phyloP scores from a whole-genome alignment of 768 basidiomycete species.

The Trametes sanguinea region DNA sequence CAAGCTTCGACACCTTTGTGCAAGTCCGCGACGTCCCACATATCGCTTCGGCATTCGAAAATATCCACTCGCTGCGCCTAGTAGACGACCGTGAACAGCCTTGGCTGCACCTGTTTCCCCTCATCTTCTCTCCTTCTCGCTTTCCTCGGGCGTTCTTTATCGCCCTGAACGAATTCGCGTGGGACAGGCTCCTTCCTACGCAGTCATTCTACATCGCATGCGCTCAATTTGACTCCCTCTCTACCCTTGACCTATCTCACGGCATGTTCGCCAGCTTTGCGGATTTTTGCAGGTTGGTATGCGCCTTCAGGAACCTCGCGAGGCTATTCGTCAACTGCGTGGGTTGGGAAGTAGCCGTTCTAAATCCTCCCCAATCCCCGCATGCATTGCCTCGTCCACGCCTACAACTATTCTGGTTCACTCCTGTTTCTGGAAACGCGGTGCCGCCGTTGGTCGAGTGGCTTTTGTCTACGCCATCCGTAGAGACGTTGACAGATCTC shows the following conservation, averaged over 20 bases:
- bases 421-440: not conserved
- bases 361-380: not conserved
- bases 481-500: constrained; percentile 7
- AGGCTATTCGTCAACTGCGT: constrained; percentile 2
- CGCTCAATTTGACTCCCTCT: not conserved
- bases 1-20: constrained; percentile 9
- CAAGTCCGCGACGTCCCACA: not conserved
- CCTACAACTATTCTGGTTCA: constrained; percentile 12
- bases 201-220: not conserved
- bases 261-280: constrained; percentile 10
- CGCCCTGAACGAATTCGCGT: not conserved
- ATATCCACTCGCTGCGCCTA: constrained; percentile 7
- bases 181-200: not conserved
- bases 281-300: constrained; percentile 8
- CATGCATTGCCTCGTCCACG: not conserved
- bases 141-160: not conserved
- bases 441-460: constrained; percentile 9
- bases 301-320: not conserved
- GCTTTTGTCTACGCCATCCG: constrained; percentile 1
- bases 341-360: not conserved
- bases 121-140: not conserved
- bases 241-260: constrained; percentile 1
- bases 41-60: not conserved
- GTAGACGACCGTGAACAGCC: constrained; percentile 11
- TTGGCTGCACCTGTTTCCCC: constrained; percentile 15